Conservation (phyloP, 495 filamentous ascomycete species). For the Parachaetomium inaequale region DNA sequence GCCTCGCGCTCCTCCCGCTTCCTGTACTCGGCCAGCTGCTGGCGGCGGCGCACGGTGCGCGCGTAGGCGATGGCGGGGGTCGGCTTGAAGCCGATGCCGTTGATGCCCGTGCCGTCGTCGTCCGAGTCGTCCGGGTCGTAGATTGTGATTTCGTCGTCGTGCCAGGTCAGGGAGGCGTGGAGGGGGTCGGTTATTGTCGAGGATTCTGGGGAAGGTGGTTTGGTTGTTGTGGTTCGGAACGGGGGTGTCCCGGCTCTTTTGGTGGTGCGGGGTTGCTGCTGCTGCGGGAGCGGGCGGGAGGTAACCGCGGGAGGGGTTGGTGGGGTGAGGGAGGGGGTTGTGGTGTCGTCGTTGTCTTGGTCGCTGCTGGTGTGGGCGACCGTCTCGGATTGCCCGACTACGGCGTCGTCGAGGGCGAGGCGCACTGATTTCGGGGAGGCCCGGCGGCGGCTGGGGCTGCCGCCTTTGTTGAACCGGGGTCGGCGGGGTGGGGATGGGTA, state of each 20-base stretch:
- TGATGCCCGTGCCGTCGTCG: slow-evolving; percentile 77
- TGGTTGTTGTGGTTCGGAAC: slow-evolving; percentile 8
- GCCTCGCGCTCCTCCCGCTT: slow-evolving; percentile 81
- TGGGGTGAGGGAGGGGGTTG: slow-evolving; percentile 10
- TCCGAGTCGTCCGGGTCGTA: slow-evolving; percentile 69
- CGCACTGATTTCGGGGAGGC: slow-evolving; percentile 10
- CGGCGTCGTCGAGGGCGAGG: slow-evolving; percentile 31
- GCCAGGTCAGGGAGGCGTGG: slow-evolving; percentile 67
- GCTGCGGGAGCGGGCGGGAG: slow-evolving; percentile 26
- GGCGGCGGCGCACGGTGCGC: slow-evolving; percentile 66
- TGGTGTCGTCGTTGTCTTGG: slow-evolving; percentile 1
- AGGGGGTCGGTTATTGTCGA: slow-evolving; percentile 48
- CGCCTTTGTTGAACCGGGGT: not conserved
- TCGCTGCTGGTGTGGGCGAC: slow-evolving; percentile 13
- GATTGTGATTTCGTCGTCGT: slow-evolving; percentile 78
- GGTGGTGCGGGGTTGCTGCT: slow-evolving; percentile 18
- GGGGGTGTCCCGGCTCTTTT: slow-evolving; percentile 47
- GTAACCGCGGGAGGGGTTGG: slow-evolving; percentile 8
- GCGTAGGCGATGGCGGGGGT: slow-evolving; percentile 79
- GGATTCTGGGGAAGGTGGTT: slow-evolving; percentile 2
- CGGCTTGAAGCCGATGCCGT: slow-evolving; percentile 88
- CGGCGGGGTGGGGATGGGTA: not conserved
- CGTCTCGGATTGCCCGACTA: slow-evolving; percentile 29
- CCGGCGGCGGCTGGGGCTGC: not conserved
- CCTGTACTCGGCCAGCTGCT: slow-evolving; percentile 82